A percentile compares a stretch with the other conserved stretches of the same genome.
Evolutionary conservation across 208 protist genomes (phyloP).

Genomic region (Naegleria fowleri): DNA sequence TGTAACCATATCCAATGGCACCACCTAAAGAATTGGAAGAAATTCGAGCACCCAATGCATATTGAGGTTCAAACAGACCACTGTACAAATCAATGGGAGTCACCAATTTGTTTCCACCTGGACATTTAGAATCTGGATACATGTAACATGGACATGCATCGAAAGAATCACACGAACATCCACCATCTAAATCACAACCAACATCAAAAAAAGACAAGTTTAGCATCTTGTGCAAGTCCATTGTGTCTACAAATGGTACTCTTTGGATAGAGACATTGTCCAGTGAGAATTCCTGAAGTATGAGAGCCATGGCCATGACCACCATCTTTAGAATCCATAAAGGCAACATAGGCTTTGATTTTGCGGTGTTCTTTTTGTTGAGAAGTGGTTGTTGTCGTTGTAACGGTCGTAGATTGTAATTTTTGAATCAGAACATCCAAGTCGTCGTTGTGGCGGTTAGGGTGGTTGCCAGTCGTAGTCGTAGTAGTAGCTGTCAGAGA

Average conservation of each 20-base stretch:
- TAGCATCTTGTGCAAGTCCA: constrained; percentile 18
- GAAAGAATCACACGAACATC: background rate
- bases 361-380: background rate
- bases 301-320: constrained; percentile 20
- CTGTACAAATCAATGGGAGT: background rate
- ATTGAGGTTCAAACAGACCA: constrained; percentile 58
- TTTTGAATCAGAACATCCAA: too few relatives aligned
- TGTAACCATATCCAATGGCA: background rate
- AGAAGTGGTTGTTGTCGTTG: background rate
- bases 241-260: background rate
- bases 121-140: background rate
- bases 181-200: background rate
- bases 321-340: background rate
- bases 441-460: too few relatives aligned
- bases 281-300: background rate
- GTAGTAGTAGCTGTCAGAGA: too few relatives aligned
- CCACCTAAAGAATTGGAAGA: constrained; percentile 75
- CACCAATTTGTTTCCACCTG: background rate
- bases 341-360: background rate
- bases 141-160: constrained; percentile 13
- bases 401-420: too few relatives aligned
- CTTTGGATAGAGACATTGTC: background rate
- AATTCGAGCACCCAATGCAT: constrained; percentile 60
- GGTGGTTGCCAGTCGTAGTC: too few relatives aligned
- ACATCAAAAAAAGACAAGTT: constrained; percentile 9